phyloP scores from a whole-genome alignment of 441 rosid species.

The Erodium texanum region DNA sequence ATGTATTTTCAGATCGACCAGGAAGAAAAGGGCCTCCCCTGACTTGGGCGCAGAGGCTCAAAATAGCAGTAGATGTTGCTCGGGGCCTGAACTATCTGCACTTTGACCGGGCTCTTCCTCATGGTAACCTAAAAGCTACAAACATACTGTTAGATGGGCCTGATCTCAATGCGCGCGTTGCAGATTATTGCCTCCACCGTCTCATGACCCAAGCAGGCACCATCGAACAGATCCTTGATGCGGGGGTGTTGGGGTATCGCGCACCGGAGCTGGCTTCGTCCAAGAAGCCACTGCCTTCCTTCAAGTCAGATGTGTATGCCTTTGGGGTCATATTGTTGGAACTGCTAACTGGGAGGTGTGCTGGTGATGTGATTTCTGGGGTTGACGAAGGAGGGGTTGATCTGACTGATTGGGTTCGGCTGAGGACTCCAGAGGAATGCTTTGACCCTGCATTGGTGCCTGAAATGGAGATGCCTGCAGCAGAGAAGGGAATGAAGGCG shows the following conservation, averaged over 20 bases:
- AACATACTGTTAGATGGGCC: slow-evolving; percentile 76
- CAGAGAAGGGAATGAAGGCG: slow-evolving; percentile 86
- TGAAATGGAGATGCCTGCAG: slow-evolving; percentile 43
- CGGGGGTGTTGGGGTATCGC: slow-evolving; percentile 84
- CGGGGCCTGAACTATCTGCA: slow-evolving; percentile 98
- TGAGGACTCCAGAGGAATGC: slow-evolving; percentile 69
- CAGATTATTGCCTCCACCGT: slow-evolving; percentile 89
- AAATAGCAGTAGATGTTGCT: slow-evolving; percentile 83
- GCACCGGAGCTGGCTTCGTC: slow-evolving; percentile 89
- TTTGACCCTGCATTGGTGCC: slow-evolving; percentile 51
- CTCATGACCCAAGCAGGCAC: slow-evolving; percentile 96
- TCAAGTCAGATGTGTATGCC: slow-evolving; percentile 92
- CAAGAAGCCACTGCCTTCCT: slow-evolving; percentile 87
- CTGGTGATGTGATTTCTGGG: slow-evolving; percentile 83
- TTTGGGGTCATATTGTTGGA: slow-evolving; percentile 79
- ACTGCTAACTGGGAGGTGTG: slow-evolving; percentile 80
- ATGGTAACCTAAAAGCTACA: slow-evolving; percentile 86
- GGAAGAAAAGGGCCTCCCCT: slow-evolving; percentile 82
- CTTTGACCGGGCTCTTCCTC: slow-evolving; percentile 88
- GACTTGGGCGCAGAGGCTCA: slow-evolving; percentile 79
- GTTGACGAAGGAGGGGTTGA: slow-evolving; percentile 80
- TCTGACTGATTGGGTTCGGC: slow-evolving; percentile 74
- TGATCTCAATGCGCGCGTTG: slow-evolving; percentile 89
- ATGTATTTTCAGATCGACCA: slow-evolving; percentile 60
- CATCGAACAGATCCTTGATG: slow-evolving; percentile 84